phyloP scores from a whole-genome alignment of 2,329 filamentous ascomycete genomes.

The Calonectria leucothoes region DNA sequence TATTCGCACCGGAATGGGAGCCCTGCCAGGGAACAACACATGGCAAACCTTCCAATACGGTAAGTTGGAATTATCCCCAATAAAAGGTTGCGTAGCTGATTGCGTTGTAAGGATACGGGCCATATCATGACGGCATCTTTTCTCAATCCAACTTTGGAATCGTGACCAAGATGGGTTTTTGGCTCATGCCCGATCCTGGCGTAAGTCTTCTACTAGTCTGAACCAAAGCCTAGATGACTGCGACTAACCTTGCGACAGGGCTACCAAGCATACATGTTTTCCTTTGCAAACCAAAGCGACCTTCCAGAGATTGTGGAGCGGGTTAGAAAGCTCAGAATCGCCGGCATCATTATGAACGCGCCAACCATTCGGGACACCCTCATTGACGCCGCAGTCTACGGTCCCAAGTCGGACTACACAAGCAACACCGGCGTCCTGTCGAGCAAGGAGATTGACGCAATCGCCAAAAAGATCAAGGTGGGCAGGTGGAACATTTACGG shows the following conservation, averaged over 20 bases:
- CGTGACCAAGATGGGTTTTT: constrained; percentile 21
- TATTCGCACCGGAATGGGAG: constrained; percentile 22
- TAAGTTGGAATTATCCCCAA: background rate
- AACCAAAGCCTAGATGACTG: too few relatives aligned
- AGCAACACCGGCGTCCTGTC: background rate
- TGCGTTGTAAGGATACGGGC: background rate
- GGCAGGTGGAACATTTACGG: background rate
- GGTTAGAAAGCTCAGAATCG: constrained; percentile 9
- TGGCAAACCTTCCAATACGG: constrained; percentile 24
- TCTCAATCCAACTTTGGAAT: constrained; percentile 21
- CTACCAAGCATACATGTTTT: constrained; percentile 22
- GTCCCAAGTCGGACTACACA: constrained; percentile 4
- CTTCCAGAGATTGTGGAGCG: constrained; percentile 13
- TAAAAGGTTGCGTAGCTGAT: background rate
- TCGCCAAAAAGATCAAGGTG: constrained; percentile 18
- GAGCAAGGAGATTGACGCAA: constrained; percentile 2
- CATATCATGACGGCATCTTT: constrained; percentile 19
- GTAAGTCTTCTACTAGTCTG: background rate
- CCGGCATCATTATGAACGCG: constrained; percentile 14
- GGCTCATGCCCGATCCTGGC: constrained; percentile 17
- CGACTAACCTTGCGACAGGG: background rate
- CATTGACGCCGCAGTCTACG: constrained; percentile 18
- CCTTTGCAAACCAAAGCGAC: constrained; percentile 9
- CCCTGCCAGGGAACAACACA: constrained; percentile 22
- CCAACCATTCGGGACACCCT: constrained; percentile 17